Percentiles rank a stretch among this genome's conserved stretches.
phyloP scores from a whole-genome alignment of 179 eudicot genomes.

The Amaranthus tricolor region DNA sequence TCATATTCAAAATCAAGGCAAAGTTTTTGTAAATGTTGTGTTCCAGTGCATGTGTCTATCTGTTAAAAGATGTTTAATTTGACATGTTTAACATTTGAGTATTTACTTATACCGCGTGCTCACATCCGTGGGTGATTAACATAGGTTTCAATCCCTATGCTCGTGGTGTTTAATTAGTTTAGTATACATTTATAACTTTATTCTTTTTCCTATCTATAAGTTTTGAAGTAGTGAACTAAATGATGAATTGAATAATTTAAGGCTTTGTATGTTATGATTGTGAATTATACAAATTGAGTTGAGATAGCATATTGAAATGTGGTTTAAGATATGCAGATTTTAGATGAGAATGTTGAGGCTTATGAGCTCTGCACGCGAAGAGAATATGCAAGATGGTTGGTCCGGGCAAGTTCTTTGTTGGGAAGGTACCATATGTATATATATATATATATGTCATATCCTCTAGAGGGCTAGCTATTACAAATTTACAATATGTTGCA shows the following conservation, averaged over 20 bases:
- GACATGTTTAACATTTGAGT: no score
- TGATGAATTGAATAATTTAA: not conserved
- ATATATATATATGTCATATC: not conserved
- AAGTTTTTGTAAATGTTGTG: no score
- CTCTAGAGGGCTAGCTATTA: not conserved
- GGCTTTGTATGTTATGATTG: not conserved
- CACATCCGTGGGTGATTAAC: no score
- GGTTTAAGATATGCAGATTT: slow-evolving; percentile 69
- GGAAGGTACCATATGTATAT: slow-evolving; percentile 57
- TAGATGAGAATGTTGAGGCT: slow-evolving; percentile 71
- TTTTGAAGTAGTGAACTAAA: not conserved
- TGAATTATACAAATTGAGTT: slow-evolving; percentile 13
- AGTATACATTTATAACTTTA: no score
- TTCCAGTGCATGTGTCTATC: no score
- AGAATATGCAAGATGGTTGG: slow-evolving; percentile 93
- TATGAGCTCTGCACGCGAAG: slow-evolving; percentile 80
- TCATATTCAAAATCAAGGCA: no score
- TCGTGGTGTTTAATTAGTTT: no score
- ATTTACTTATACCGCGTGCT: no score
- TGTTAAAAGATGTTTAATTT: no score
- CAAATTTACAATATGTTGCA: slow-evolving; percentile 9
- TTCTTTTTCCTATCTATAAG: not conserved
- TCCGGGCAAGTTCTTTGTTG: slow-evolving; percentile 58
- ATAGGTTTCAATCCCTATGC: no score
- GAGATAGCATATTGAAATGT: slow-evolving; percentile 35